Percentiles rank a stretch among this genome's conserved stretches.
phyloP scores from a whole-genome alignment of 768 basidiomycete genomes.

The Tylopilus vinaceipallidus region DNA sequence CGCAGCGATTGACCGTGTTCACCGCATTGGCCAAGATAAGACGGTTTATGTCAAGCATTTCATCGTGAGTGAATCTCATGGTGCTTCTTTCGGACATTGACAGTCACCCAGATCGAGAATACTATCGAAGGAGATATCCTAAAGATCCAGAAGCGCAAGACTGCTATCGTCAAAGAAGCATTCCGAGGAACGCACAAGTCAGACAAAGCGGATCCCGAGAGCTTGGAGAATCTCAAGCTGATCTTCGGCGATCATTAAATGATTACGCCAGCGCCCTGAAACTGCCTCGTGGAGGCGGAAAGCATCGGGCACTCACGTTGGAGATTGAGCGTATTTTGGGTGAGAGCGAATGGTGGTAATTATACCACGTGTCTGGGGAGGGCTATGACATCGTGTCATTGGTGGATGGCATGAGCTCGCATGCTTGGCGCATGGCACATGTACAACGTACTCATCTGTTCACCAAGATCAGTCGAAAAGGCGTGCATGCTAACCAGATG shows the following conservation, averaged over 20 bases:
- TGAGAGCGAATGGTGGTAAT: too few species aligned
- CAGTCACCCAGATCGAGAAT: conserved; percentile 50
- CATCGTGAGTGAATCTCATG: conserved; percentile 49
- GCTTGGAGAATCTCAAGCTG: conserved; percentile 71
- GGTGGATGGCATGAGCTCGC: too few species aligned
- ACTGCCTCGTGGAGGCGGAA: too few species aligned
- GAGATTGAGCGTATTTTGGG: too few species aligned
- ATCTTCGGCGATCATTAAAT: conserved; percentile 18
- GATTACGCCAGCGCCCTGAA: conserved; percentile 46
- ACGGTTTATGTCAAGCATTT: conserved; percentile 84
- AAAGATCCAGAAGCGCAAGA: conserved; percentile 83
- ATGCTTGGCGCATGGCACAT: conserved; percentile 10
- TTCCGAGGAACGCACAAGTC: conserved; percentile 56
- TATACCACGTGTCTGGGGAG: too few species aligned
- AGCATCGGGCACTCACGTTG: too few species aligned
- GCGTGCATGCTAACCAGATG: too few species aligned
- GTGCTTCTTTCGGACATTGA: not conserved
- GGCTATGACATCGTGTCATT: too few species aligned
- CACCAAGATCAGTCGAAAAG: too few species aligned
- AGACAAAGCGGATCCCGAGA: conserved; percentile 58
- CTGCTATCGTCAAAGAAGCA: conserved; percentile 81
- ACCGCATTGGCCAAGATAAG: conserved; percentile 80
- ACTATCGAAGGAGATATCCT: conserved; percentile 82
- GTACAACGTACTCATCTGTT: too few species aligned
- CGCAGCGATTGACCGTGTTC: conserved; percentile 82